phyloP scores from a whole-genome alignment of 2,329 filamentous ascomycete species.

The Aspergillus bombycis region DNA sequence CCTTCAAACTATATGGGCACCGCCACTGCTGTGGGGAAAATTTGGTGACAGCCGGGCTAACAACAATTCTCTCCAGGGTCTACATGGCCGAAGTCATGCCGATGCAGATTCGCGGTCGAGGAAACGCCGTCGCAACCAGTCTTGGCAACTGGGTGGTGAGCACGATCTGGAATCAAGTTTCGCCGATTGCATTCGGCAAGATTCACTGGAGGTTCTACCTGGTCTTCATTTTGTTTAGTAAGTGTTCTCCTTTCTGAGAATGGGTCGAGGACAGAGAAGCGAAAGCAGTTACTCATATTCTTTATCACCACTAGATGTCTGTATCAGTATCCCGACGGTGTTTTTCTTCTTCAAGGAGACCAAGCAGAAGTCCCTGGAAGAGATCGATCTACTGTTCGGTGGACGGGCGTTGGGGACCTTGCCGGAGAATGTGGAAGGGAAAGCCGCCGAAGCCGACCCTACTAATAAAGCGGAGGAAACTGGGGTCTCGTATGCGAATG shows the following conservation, averaged over 20 bases:
- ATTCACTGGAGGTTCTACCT: slow-evolving; percentile 62
- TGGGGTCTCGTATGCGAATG: slow-evolving; percentile 17
- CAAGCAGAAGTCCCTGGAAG: slow-evolving; percentile 58
- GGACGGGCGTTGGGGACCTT: slow-evolving; percentile 53
- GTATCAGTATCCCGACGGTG: slow-evolving; percentile 48
- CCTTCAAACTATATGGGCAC: slow-evolving; percentile 15
- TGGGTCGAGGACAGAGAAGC: too few relatives aligned
- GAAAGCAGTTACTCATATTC: neutral
- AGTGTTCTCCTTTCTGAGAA: slow-evolving; percentile 10
- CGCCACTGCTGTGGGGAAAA: neutral
- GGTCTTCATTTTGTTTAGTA: slow-evolving; percentile 58
- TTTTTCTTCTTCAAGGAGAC: slow-evolving; percentile 59
- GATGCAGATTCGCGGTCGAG: slow-evolving; percentile 65
- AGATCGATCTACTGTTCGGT: slow-evolving; percentile 62
- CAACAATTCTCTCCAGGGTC: slow-evolving; percentile 51
- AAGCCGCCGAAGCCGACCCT: neutral
- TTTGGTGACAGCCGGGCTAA: neutral
- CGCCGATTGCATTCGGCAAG: slow-evolving; percentile 53
- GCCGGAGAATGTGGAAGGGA: slow-evolving; percentile 39
- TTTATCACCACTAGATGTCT: slow-evolving; percentile 30
- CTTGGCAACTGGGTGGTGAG: slow-evolving; percentile 64
- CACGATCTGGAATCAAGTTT: slow-evolving; percentile 63
- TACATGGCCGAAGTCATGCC: slow-evolving; percentile 70
- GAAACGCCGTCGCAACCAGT: slow-evolving; percentile 61
- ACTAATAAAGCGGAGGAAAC: slow-evolving; percentile 14